Evolutionary conservation across 257 asterid species (phyloP), one percentile per base, ranked within the genome.

Genomic region (Ballota nigra): DNA sequence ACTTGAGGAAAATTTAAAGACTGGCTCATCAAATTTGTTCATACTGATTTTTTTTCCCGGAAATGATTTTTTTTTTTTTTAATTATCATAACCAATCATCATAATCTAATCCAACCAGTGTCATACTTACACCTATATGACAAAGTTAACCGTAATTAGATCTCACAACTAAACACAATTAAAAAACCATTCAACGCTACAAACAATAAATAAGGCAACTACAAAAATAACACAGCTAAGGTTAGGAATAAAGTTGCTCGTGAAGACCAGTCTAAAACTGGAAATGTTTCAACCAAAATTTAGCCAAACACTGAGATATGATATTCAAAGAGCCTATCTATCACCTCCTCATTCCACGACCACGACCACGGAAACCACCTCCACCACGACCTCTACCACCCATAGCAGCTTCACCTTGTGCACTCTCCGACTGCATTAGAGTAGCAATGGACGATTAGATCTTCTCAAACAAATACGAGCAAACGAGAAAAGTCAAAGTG

Each of bases 321-420:
- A 73, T 49, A 59, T 65, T 63, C 16, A 53, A 64, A 63, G n/a
- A 72, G 75, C 16, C 49, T 41, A n/a, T 61, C 65, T 62, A 88
- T 81, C 91, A 79, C 80, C 97, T 86, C 72, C 96, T 73, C 96
- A 91, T 91, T 68, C 96, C 97, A 75, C 96, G 84, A 3, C 92
- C 96, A 63, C 91, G 91, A 9, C 93, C 90, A 6, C 92, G 81
- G 69, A 75, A 76, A 66, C 77, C 86, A 55, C 77, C 77, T 24
- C 80, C 84, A 4, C 94, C 93, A 6, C 89, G 87, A 43, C 96
- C 92, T 80, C 96, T 79, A 34, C 90, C 90, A 26, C 96, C 93
- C 93, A 86, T 88, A 2, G 96, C 96, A 58, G 96, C 97, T 75
- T 87, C 97, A 62, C 97, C 97, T 81, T 91, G 96, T 55, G 97